Evolutionary conservation across 495 filamentous ascomycete genomes (phyloP), one percentile per base, ranked within the genome.

Genomic region (Xylaria nigripes): DNA sequence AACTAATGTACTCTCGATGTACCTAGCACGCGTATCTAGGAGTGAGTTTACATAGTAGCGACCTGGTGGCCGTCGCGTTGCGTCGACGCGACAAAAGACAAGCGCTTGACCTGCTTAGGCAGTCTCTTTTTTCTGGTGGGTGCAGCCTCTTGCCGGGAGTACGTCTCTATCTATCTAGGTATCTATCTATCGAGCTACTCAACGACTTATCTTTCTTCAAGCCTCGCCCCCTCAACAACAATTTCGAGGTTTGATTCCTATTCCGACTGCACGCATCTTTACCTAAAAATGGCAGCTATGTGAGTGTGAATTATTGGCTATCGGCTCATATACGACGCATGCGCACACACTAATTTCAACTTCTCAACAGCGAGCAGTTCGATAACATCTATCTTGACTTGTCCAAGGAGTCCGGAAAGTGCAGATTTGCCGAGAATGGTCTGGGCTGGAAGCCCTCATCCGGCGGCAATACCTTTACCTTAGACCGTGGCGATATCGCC

Each of bases 341-440:
- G 21, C 3, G 30, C 24, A 29, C 13, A 27, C 24, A 19, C 46
- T 50, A 45, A 50, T 16, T 15, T 16, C 7, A 3, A 0, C 53
- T 16, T 29, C 3, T 30, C 13, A 42, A 58, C 40, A 81, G 78
- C 52, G 93, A 98, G 81, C 89, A 82, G 66, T 99, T 99, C 66
- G 90, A 97, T 63, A 88, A 87, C 65, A 95, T 96, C 73, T 87
- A 93, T 70, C 81, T 99, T 54, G 91, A 99, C 69, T 77, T 99
- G 24, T 96, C 90, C 45, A 89, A 87, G 66, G 84, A 89, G 62
- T 76, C 82, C 13, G 94, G 94, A 56, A 92, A 88, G 76, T 95
- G 89, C 74, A 84, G 92, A 62, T 87, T 99, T 60, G 90, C 89
- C 40, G 92, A 96, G 56, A 88, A 81, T 48, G 94, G 94, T 44